Evolutionary conservation across 2,329 filamentous ascomycete genomes (phyloP).

Genomic region (Albophoma yamanashiensis): DNA sequence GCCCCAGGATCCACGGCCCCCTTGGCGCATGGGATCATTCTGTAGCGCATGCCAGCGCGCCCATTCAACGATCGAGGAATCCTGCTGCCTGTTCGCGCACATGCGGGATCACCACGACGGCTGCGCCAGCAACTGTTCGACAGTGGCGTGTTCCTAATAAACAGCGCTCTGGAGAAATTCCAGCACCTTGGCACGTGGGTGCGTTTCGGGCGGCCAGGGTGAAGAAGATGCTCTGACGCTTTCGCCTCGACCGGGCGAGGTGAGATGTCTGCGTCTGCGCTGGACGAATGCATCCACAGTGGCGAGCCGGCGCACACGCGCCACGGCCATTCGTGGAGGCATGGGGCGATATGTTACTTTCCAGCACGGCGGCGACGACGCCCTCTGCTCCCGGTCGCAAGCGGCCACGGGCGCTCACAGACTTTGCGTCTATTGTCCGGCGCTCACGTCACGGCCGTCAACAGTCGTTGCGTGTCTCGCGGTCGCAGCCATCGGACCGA

Average conservation of each 20-base stretch:
- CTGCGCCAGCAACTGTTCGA: background rate
- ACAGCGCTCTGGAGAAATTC: background rate
- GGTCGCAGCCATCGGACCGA: background rate
- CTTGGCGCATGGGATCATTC: background rate
- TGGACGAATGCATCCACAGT: background rate
- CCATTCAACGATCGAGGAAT: conserved; percentile 16
- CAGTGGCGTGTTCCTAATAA: background rate
- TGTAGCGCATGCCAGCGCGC: conserved; percentile 2
- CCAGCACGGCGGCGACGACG: background rate
- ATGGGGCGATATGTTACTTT: background rate
- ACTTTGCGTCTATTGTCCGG: background rate
- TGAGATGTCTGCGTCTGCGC: background rate
- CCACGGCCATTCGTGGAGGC: background rate
- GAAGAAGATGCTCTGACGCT: background rate
- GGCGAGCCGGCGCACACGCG: background rate
- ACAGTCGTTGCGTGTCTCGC: background rate
- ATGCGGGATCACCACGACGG: background rate
- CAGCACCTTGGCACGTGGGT: background rate
- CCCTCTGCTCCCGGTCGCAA: background rate
- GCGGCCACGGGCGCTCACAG: background rate
- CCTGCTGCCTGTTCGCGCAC: conserved; percentile 16
- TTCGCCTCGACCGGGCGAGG: background rate
- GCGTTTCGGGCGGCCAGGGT: background rate
- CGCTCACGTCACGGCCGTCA: background rate
- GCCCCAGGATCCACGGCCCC: background rate